phyloP scores from a whole-genome alignment of 2,329 filamentous ascomycete genomes.

The Penicillium digitatum region DNA sequence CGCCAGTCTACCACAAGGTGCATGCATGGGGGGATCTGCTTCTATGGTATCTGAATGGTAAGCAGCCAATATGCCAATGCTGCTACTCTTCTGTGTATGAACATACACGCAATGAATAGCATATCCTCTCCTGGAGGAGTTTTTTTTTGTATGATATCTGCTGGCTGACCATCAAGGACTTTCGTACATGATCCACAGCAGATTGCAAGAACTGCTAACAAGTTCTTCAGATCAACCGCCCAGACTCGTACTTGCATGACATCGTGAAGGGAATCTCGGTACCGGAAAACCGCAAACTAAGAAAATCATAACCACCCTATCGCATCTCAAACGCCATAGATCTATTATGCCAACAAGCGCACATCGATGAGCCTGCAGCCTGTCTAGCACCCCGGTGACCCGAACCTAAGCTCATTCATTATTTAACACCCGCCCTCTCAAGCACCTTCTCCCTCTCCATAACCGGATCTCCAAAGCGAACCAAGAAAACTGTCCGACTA shows the following conservation, averaged over 20 bases:
- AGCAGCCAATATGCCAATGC: slow-evolving; percentile 12
- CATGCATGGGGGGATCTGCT: slow-evolving; percentile 10
- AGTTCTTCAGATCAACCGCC: not conserved
- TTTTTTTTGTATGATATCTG: slow-evolving; percentile 11
- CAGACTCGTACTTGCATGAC: slow-evolving; percentile 6
- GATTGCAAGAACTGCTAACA: not conserved
- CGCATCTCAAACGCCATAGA: not conserved
- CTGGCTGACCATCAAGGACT: slow-evolving; percentile 2
- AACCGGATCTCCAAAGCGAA: slow-evolving; percentile 88
- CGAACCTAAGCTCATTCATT: not conserved
- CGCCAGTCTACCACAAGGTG: slow-evolving; percentile 11
- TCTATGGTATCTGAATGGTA: slow-evolving; percentile 16
- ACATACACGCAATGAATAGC: slow-evolving; percentile 6
- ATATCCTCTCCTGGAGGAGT: slow-evolving; percentile 20
- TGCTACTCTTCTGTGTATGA: not conserved
- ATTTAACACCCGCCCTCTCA: slow-evolving; percentile 56
- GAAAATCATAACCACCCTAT: not conserved
- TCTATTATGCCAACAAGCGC: not conserved
- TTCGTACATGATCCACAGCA: slow-evolving; percentile 11
- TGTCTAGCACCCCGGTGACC: not conserved
- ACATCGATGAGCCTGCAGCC: not conserved
- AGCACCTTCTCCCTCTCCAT: slow-evolving; percentile 85
- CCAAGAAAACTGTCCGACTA: slow-evolving; percentile 88
- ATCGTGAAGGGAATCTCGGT: slow-evolving; percentile 1
- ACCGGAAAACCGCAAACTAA: not conserved